Percentiles rank a stretch among this genome's conserved stretches.
Conservation (phyloP, 2,329 filamentous ascomycete species). For the Diaporthe nobilis region DNA sequence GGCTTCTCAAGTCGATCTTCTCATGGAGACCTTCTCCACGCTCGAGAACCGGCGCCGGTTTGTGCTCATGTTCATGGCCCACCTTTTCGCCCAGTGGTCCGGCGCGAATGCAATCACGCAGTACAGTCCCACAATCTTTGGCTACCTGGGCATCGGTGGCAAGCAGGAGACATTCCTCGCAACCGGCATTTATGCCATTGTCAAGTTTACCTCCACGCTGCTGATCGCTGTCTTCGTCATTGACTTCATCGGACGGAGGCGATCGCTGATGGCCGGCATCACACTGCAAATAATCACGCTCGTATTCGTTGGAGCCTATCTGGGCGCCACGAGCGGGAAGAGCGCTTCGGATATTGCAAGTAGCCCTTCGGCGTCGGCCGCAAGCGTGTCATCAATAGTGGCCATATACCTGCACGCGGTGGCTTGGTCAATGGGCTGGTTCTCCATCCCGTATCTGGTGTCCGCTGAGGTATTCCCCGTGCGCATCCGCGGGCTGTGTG, state of each 20-base stretch:
- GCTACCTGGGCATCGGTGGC: slow-evolving; percentile 78
- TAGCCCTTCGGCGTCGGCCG: slow-evolving; percentile 62
- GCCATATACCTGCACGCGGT: slow-evolving; percentile 80
- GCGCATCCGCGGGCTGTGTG: slow-evolving; percentile 79
- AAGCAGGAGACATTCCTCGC: slow-evolving; percentile 78
- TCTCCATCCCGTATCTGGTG: slow-evolving; percentile 83
- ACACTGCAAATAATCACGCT: slow-evolving; percentile 73
- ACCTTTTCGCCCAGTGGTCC: slow-evolving; percentile 81
- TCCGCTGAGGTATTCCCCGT: slow-evolving; percentile 84
- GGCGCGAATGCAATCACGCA: slow-evolving; percentile 82
- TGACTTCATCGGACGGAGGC: slow-evolving; percentile 83
- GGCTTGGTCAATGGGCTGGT: slow-evolving; percentile 81
- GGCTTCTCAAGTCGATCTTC: slow-evolving; percentile 72
- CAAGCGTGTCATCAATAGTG: slow-evolving; percentile 78
- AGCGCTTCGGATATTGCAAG: slow-evolving; percentile 63
- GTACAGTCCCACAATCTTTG: slow-evolving; percentile 82
- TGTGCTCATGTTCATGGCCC: slow-evolving; percentile 76
- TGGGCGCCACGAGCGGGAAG: slow-evolving; percentile 72
- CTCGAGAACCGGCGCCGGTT: slow-evolving; percentile 81
- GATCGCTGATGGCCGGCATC: slow-evolving; percentile 73
- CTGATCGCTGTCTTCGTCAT: slow-evolving; percentile 83
- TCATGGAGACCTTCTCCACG: slow-evolving; percentile 78
- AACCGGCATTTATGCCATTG: slow-evolving; percentile 81
- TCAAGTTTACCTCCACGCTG: slow-evolving; percentile 78
- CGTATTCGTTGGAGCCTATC: slow-evolving; percentile 73